phyloP scores from a whole-genome alignment of 2,329 filamentous ascomycete species.

The Cordyceps cicadae region DNA sequence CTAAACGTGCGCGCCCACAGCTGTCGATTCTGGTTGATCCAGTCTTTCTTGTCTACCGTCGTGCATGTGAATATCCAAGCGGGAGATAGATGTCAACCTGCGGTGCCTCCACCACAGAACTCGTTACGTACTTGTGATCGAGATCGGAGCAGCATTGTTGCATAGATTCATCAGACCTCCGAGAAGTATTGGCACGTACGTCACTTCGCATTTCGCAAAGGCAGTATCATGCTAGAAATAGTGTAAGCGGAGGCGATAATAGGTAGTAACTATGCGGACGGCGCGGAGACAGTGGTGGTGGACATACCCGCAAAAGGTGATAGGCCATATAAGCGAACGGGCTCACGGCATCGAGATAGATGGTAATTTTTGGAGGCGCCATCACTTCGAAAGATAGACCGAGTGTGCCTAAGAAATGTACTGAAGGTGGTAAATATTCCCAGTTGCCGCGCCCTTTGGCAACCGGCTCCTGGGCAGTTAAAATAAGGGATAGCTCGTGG shows the following conservation, averaged over 20 bases:
- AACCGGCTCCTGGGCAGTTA: not conserved
- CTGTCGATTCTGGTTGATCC: slow-evolving; percentile 24
- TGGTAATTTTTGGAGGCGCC: slow-evolving; percentile 24
- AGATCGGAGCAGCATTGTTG: slow-evolving; percentile 28
- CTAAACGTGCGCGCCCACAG: slow-evolving; percentile 27
- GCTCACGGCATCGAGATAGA: slow-evolving; percentile 32
- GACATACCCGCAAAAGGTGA: slow-evolving; percentile 29
- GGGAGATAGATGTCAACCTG: not conserved
- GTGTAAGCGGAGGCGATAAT: not conserved
- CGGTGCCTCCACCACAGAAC: not conserved
- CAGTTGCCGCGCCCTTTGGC: not conserved
- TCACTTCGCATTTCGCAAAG: slow-evolving; percentile 25
- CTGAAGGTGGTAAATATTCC: not conserved
- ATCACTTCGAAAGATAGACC: not conserved
- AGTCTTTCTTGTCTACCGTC: slow-evolving; percentile 28
- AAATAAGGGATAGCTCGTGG: not conserved
- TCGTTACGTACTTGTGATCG: slow-evolving; percentile 27
- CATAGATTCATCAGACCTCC: slow-evolving; percentile 30
- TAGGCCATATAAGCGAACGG: slow-evolving; percentile 33
- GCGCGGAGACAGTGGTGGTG: not conserved
- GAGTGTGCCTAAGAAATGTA: not conserved
- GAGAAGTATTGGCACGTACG: slow-evolving; percentile 30
- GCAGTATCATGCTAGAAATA: slow-evolving; percentile 21
- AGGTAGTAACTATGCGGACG: not conserved
- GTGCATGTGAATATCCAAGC: not conserved